phyloP scores from a whole-genome alignment of 1,284 basidiomycete genomes.

The Tilletia caries region DNA sequence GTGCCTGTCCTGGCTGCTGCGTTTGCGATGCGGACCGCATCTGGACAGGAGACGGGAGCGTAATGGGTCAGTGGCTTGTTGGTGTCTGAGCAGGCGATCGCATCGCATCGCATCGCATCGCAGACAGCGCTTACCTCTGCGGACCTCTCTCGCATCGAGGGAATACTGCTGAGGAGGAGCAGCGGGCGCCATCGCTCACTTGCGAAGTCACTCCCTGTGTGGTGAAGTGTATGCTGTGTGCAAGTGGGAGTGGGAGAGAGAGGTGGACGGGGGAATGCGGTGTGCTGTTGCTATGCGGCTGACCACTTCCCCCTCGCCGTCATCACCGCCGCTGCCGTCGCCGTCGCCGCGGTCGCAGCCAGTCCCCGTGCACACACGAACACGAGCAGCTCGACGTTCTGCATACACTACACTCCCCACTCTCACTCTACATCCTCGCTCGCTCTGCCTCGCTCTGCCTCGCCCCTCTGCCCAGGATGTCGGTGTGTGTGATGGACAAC shows the following conservation, averaged over 20 bases:
- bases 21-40: constrained; percentile 3
- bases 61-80: background rate
- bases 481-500: constrained; percentile 64
- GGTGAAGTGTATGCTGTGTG: background rate
- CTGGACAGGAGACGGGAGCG: background rate
- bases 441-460: background rate
- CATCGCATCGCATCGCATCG: too few relatives aligned
- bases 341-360: too few relatives aligned
- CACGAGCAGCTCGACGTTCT: background rate
- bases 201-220: too few relatives aligned
- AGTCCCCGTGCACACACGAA: too few relatives aligned
- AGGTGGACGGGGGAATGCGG: background rate
- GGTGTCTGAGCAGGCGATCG: too few relatives aligned
- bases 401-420: background rate
- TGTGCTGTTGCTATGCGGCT: constrained; percentile 1
- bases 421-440: background rate
- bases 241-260: too few relatives aligned
- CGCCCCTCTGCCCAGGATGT: background rate
- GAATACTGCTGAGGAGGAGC: background rate
- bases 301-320: background rate
- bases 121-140: constrained; percentile 10
- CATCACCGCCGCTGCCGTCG: background rate
- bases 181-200: background rate
- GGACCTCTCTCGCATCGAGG: background rate
- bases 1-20: background rate